Percentiles rank a stretch among this genome's conserved stretches.
These are phyloP conservation scores for Rhododendron mucronatum DNA, from an alignment of 148 eudicot species.

Conservation along the genomic window DNA sequence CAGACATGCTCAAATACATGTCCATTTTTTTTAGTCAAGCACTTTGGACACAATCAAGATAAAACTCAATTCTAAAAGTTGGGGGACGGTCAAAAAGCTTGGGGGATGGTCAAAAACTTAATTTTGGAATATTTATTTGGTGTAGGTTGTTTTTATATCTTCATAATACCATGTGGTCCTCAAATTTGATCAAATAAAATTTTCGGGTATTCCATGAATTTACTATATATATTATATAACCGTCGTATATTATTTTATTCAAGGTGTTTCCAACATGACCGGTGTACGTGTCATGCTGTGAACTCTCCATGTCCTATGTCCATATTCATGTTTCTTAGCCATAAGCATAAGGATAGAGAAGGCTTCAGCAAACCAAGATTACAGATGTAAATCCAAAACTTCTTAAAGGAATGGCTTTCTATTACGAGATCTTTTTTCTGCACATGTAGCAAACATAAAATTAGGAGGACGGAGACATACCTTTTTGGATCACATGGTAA, in stretches of 20 bases:
- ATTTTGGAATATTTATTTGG: not conserved
- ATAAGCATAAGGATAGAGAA: not conserved
- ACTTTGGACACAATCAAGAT: not conserved
- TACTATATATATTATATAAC: not conserved
- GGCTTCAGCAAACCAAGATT: not conserved
- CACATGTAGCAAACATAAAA: not conserved
- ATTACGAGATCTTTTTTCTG: not conserved
- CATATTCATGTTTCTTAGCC: not conserved
- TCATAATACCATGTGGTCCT: not conserved
- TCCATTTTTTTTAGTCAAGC: not conserved
- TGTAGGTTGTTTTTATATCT: not conserved
- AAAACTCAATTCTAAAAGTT: not conserved
- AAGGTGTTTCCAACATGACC: not conserved
- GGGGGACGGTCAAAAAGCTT: not conserved
- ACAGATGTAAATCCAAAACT: not conserved
- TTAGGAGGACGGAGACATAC: conserved; percentile 16
- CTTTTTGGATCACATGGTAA: conserved; percentile 82
- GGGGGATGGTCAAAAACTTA: not conserved
- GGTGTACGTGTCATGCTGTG: not conserved
- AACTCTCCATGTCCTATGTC: not conserved
- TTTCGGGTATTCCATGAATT: not conserved
- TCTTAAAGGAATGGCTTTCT: not conserved
- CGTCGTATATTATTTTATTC: not conserved
- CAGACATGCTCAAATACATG: not conserved
- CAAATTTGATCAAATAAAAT: not conserved